Evolutionary conservation across 495 filamentous ascomycete species (phyloP).

Genomic region (Patellaria atrata): DNA sequence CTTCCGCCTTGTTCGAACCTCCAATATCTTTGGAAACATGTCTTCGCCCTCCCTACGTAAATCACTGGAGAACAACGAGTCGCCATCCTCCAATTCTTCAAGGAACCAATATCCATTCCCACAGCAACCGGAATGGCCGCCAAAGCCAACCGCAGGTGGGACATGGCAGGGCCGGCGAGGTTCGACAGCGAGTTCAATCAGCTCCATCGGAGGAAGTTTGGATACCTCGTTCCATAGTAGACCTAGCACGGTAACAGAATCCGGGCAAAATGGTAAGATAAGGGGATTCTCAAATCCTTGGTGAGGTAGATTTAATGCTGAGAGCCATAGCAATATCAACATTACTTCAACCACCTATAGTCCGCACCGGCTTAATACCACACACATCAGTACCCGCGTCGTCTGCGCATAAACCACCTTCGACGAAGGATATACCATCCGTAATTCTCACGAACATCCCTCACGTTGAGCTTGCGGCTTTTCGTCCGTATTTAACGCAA

Average conservation of each 20-base stretch:
- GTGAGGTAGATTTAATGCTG: background rate
- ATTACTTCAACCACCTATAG: constrained; percentile 76
- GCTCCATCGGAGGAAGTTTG: constrained; percentile 48
- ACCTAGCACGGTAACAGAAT: constrained; percentile 52
- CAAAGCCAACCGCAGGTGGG: constrained; percentile 25
- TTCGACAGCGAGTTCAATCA: constrained; percentile 77
- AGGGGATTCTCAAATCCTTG: background rate
- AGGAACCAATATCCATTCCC: constrained; percentile 27
- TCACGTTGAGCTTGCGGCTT: constrained; percentile 62
- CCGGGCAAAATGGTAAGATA: constrained; percentile 59
- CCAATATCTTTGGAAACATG: too few species aligned
- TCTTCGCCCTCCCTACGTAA: constrained; percentile 22
- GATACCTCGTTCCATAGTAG: constrained; percentile 45
- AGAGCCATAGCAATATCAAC: constrained; percentile 65
- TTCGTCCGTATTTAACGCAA: constrained; percentile 70
- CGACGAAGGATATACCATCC: constrained; percentile 85
- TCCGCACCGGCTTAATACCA: constrained; percentile 71
- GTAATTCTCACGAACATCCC: constrained; percentile 85
- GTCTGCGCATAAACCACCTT: constrained; percentile 64
- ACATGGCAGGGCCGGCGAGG: constrained; percentile 47
- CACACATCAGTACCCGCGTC: constrained; percentile 51
- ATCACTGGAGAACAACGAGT: constrained; percentile 21
- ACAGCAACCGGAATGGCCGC: constrained; percentile 16
- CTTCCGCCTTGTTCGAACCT: too few species aligned
- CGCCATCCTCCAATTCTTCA: constrained; percentile 15